Evolutionary conservation across 2,329 filamentous ascomycete genomes (phyloP), one percentile per base, ranked within the genome.

Genomic region (Ophiostoma himal-ulmi): DNA sequence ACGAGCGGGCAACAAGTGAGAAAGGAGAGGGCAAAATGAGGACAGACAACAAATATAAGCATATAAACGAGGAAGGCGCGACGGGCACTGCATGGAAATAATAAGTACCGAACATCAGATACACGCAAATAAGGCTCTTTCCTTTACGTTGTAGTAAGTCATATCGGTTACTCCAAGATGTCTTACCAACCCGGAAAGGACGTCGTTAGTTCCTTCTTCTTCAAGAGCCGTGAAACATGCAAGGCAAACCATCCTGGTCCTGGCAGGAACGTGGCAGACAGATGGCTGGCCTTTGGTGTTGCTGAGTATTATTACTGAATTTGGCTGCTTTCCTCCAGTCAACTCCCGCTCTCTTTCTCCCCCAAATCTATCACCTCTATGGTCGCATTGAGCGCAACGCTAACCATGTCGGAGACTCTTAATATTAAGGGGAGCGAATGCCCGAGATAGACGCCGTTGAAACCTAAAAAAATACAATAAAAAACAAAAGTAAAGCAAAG

Each of bases 341-440:
- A 11, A 11, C 37, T 39, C 6, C 52, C 52, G 7, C 52, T 54
- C 52, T 54, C 30, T 36, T 14, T 10, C n/a, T 60, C 54, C 1
- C 37, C 37, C 37, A 48, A 64, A 34, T 54, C 10, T 66, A 67
- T 41, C 60, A 67, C n/a, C 20, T 22, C 48, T 22, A 11, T n/a
- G 64, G 64, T 67, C 64, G 64, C 64, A 44, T 67, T 17, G 57
- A 34, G 57, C 57, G 57, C 57, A 62, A 62, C 70, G 70, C 70
- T 71, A 71, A 64, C 62, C 70, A 26, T 39, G 30, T 54, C 68
- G 41, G 39, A 69, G 68, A 65, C 36, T 20, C 52, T 37, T 36
- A 5, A 44, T 66, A 48, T 70, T 39, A 36, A 66, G 52, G 57
- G 57, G 44, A 70, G 60, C n/a, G 20, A 26, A 34, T 17, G 57